Conservation (phyloP, 2,329 filamentous ascomycete species). For the Aspergillus ochraceoroseus region DNA sequence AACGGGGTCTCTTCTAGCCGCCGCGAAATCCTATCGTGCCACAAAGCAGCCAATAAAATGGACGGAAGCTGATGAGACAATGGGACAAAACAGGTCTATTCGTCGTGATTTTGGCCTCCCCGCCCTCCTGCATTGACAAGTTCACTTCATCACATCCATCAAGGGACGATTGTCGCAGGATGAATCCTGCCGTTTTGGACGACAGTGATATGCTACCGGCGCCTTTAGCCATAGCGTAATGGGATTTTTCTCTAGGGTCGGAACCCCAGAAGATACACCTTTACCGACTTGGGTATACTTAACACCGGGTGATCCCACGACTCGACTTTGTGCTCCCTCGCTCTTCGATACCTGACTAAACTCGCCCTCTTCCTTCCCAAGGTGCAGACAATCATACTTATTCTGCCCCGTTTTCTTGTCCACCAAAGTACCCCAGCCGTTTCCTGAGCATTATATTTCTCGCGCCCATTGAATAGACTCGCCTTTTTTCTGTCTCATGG, state of each 20-base stretch:
- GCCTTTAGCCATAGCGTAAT: constrained; percentile 13
- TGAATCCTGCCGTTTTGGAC: constrained; percentile 2
- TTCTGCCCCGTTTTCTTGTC: neutral
- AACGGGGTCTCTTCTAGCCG: constrained; percentile 16
- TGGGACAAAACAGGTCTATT: constrained; percentile 8
- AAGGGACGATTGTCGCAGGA: constrained; percentile 9
- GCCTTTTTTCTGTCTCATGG: neutral
- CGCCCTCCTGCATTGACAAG: constrained; percentile 19
- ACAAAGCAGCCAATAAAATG: constrained; percentile 13
- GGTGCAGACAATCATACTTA: neutral
- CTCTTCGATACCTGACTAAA: constrained; percentile 4
- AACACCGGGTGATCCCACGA: constrained; percentile 13
- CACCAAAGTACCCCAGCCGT: neutral
- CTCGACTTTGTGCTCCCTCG: neutral
- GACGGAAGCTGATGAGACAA: constrained; percentile 1
- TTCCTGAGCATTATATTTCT: neutral
- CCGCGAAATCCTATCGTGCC: constrained; percentile 18
- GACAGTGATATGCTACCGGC: constrained; percentile 7
- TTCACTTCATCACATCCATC: constrained; percentile 19
- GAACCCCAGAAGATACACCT: neutral
- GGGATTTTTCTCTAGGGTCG: constrained; percentile 12
- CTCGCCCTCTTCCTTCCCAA: neutral
- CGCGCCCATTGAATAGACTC: neutral
- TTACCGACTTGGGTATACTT: constrained; percentile 14
- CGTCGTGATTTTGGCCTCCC: constrained; percentile 11